Evolutionary conservation across 106 monocot species (phyloP).

Genomic region (Triglochin maritima): DNA sequence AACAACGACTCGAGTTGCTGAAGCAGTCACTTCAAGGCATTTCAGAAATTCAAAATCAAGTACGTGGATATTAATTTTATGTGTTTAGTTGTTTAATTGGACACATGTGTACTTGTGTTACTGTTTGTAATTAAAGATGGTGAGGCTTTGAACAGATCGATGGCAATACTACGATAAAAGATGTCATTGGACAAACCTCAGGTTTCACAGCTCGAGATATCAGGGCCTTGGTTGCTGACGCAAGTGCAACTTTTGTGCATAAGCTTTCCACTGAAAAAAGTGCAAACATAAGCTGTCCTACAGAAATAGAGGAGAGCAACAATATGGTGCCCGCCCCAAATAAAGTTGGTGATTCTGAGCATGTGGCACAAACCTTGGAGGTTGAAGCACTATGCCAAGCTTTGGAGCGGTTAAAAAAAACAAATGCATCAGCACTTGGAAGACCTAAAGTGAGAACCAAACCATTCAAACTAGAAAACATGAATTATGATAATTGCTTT

Average conservation of each 20-base stretch:
- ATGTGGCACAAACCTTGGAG: slow-evolving; percentile 7
- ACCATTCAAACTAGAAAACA: neutral
- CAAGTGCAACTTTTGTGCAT: slow-evolving; percentile 42
- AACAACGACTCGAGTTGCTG: slow-evolving; percentile 45
- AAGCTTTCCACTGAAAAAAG: slow-evolving; percentile 16
- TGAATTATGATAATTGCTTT: neutral
- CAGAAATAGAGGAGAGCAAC: slow-evolving; percentile 10
- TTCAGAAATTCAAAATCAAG: slow-evolving; percentile 31
- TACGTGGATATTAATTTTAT: neutral
- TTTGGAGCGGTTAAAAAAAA: slow-evolving; percentile 80
- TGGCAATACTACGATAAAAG: slow-evolving; percentile 40
- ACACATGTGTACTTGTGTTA: neutral
- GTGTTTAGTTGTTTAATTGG: neutral
- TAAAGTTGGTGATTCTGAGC: slow-evolving; percentile 5
- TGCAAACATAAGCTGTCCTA: slow-evolving; percentile 4
- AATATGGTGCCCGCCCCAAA: neutral
- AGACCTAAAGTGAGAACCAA: slow-evolving; percentile 72
- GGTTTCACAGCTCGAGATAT: slow-evolving; percentile 91
- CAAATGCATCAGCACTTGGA: slow-evolving; percentile 78
- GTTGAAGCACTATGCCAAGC: slow-evolving; percentile 64
- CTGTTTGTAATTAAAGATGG: neutral
- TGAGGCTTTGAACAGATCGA: slow-evolving; percentile 34
- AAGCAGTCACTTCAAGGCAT: slow-evolving; percentile 35
- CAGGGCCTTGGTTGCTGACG: slow-evolving; percentile 77
- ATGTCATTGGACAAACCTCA: slow-evolving; percentile 62